Evolutionary conservation across 2,329 filamentous ascomycete genomes (phyloP), one percentile per base, ranked within the genome.

Genomic region (Ambrosiella xylebori): DNA sequence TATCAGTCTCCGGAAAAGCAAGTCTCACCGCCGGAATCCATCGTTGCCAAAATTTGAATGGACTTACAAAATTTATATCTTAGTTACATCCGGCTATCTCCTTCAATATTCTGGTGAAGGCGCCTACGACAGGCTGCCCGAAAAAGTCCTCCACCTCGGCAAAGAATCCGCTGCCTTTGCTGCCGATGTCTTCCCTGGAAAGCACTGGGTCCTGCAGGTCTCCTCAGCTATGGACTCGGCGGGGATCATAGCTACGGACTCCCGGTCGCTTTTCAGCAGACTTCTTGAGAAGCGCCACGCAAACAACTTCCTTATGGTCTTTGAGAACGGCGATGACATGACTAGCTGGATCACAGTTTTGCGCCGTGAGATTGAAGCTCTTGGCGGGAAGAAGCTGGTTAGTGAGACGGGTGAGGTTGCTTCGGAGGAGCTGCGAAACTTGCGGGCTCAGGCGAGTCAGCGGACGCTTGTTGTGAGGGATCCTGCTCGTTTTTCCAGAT

Each of bases 161-260:
- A 82, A 80, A 62, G 78, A 85, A 53, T 90, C 86, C 2, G 86
- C 85, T 9, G 87, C 85, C 4, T 91, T 88, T 67, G 87, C 84
- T 1, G 88, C 82, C 63, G 87, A 93, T 66, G 74, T 85, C 12
- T 88, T 91, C 58, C 85, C 86, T 2, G 87, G 87, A 5, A 81
- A 80, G 61, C 86, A 89, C 65, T 90, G 85, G 80, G 87, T 91
- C 5, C 68, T 91, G 12, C 86, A 88, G 63, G 79, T 91, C 19
- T 84, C 81, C 2, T 71, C 68, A 1, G 65, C 75, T 12, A 65
- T 73, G 2, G 64, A 72, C 2, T 47, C 54, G 11, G 54, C 36
- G 36, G 40, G 40, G 17, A 38, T 27, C 49, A 47, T 19, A 27
- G 9, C 40, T 9, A 59, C 39, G 12, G 54, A 44, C 35, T 57